Evolutionary conservation across 345 rosid genomes (phyloP).

Genomic region (Pugionium dolabratum): DNA sequence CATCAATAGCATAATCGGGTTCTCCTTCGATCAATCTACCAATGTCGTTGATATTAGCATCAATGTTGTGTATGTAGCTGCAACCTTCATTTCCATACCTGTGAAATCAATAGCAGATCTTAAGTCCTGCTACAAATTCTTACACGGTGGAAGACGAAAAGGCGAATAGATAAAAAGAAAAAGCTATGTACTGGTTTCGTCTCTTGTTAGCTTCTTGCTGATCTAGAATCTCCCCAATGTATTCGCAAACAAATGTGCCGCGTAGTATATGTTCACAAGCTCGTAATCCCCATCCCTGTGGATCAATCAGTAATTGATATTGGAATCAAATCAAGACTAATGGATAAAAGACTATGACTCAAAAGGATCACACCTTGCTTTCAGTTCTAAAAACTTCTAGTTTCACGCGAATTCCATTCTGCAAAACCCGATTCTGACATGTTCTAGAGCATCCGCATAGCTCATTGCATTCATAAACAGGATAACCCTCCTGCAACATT

Average conservation of each 20-base stretch:
- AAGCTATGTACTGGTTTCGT: constrained; percentile 53
- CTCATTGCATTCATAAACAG: constrained; percentile 91
- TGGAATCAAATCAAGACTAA: constrained; percentile 5
- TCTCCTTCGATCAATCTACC: constrained; percentile 81
- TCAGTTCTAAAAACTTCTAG: constrained; percentile 81
- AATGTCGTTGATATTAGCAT: constrained; percentile 73
- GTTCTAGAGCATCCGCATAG: constrained; percentile 71
- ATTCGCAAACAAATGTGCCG: constrained; percentile 89
- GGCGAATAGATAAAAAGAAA: neutral
- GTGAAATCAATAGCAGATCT: constrained; percentile 9
- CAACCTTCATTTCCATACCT: constrained; percentile 67
- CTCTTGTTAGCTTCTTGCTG: constrained; percentile 68
- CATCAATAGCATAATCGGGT: constrained; percentile 63
- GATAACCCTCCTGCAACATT: constrained; percentile 87
- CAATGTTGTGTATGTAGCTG: constrained; percentile 62
- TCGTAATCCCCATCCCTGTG: constrained; percentile 98
- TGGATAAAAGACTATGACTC: neutral
- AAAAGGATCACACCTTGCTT: constrained; percentile 57
- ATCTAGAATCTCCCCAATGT: constrained; percentile 78
- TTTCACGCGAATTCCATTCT: constrained; percentile 70
- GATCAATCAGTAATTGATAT: constrained; percentile 18
- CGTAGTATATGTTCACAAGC: constrained; percentile 81
- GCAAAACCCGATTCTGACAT: constrained; percentile 91
- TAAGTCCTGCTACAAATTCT: neutral
- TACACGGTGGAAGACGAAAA: constrained; percentile 9